These are phyloP conservation scores for Nitzschia inconspicua DNA, from an alignment of 108 stramenopile species.

Conservation along the genomic window DNA sequence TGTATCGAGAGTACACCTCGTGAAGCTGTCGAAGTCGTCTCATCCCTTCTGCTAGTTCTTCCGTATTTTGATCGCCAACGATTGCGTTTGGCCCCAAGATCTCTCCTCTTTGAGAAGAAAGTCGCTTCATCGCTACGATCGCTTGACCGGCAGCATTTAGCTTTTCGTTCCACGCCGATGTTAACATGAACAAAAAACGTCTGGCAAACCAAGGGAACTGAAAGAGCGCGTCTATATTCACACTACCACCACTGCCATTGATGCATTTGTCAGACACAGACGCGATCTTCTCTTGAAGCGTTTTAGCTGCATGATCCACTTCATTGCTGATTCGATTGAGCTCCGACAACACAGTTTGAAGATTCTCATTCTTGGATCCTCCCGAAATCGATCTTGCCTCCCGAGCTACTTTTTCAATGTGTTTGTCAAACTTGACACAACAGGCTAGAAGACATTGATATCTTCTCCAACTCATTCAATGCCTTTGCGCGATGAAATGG, in stretches of 20 bases:
- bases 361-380: slow-evolving; percentile 67
- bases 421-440: slow-evolving; percentile 84
- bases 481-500: slow-evolving; percentile 65
- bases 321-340: slow-evolving; percentile 73
- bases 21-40: slow-evolving; percentile 71
- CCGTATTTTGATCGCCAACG: slow-evolving; percentile 58
- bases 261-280: slow-evolving; percentile 62
- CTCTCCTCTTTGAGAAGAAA: slow-evolving; percentile 27
- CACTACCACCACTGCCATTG: slow-evolving; percentile 17
- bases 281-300: slow-evolving; percentile 82
- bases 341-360: slow-evolving; percentile 80
- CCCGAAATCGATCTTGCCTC: slow-evolving; percentile 77
- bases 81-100: slow-evolving; percentile 48
- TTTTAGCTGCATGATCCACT: slow-evolving; percentile 79
- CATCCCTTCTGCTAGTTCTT: slow-evolving; percentile 79
- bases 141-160: slow-evolving; percentile 79
- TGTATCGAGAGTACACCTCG: slow-evolving; percentile 72
- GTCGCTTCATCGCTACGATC: slow-evolving; percentile 85
- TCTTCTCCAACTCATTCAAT: slow-evolving; percentile 64
- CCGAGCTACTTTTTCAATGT: slow-evolving; percentile 83
- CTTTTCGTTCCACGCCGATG: slow-evolving; percentile 88
- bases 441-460: slow-evolving; percentile 70
- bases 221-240: slow-evolving; percentile 37
- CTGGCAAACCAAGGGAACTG: slow-evolving; percentile 62
- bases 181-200: slow-evolving; percentile 78